Evolutionary conservation across 2,329 filamentous ascomycete species (phyloP), one percentile per base, ranked within the genome.

Genomic region (Trichoderma simmonsii): DNA sequence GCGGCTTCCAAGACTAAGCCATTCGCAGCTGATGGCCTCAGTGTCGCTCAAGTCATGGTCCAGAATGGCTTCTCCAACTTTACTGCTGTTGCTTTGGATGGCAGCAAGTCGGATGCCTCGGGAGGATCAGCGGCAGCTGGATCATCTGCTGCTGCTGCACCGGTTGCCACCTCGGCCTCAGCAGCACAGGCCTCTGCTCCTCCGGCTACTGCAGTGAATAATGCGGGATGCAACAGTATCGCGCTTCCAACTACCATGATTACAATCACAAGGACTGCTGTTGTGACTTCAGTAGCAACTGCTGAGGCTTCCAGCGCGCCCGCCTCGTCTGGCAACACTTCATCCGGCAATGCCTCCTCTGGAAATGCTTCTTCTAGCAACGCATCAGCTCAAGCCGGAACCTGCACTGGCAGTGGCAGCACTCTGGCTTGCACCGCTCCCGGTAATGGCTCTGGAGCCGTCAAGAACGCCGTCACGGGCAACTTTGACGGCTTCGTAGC

Each of bases 31-130:
- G 24, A 68, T 7, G 65, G 65, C n/a, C 65, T 68, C 15, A 68
- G 65, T 21, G 65, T 68, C 18, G 65, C 65, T 11, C 65, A 68
- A 28, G 65, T 68, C 18, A 68, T 68, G 65, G 36, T 59, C 11
- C 34, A 68, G 9, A 57, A 68, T n/a, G 65, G 65, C 11, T 68
- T 68, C 34, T 68, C 65, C 14, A 68, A 68, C 54, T 68, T 68
- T n/a, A 68, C 65, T 1, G 24, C 54, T 21, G 65, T 68, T 21
- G 54, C 54, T 28, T 28, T 36, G 24, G 65, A 68, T 15, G 65
- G 65, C 18, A 59, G 21, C 26, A 28, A 28, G 11, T 34, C 59
- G 26, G 15, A 26, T 24, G 65, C 6, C 18, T 36, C 65, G 18
- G 65, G 54, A 57, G 54, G 26, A 30, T 67, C 24, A 15, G 21